These are phyloP conservation scores for Cryoendolithus antarcticus DNA, from an alignment of 2,329 filamentous ascomycete species.

Conservation along the genomic window DNA sequence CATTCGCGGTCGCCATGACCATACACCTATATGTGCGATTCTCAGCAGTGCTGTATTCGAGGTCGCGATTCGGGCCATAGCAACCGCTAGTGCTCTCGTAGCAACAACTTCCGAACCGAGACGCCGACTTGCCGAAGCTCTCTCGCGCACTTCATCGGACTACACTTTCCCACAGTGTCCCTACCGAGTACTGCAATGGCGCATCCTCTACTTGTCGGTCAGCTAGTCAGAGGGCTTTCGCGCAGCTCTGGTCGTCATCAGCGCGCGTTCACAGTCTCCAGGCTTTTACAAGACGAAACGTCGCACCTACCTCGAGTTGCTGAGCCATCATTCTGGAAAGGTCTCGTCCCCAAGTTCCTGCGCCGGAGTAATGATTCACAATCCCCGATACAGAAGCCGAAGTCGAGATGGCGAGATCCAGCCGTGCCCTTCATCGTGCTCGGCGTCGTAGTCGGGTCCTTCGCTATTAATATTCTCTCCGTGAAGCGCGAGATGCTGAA, in stretches of 20 bases:
- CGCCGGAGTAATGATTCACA: conserved; percentile 9
- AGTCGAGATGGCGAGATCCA: conserved; percentile 37
- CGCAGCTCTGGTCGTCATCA: too few species aligned
- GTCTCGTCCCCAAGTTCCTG: conserved; percentile 22
- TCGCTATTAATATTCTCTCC: conserved; percentile 84
- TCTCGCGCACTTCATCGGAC: too few species aligned
- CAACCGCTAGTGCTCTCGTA: conserved; percentile 1
- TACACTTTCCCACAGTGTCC: too few species aligned
- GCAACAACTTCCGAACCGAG: not conserved
- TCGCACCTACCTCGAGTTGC: conserved; percentile 22
- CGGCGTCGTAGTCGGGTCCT: conserved; percentile 75
- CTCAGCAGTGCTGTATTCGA: not conserved
- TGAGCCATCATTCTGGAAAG: conserved; percentile 24
- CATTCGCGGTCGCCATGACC: too few species aligned
- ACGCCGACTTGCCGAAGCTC: not conserved
- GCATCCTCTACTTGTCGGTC: too few species aligned
- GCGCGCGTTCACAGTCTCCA: not conserved
- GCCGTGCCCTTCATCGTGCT: conserved; percentile 54
- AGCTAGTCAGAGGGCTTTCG: not conserved
- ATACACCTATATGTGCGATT: not conserved
- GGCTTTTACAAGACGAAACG: conserved; percentile 5
- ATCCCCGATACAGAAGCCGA: conserved; percentile 1
- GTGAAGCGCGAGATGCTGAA: conserved; percentile 63
- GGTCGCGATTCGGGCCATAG: too few species aligned
- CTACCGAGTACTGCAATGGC: too few species aligned